Evolutionary conservation across 768 basidiomycete species (phyloP), one percentile per base, ranked within the genome.

Genomic region (Russula abietina): DNA sequence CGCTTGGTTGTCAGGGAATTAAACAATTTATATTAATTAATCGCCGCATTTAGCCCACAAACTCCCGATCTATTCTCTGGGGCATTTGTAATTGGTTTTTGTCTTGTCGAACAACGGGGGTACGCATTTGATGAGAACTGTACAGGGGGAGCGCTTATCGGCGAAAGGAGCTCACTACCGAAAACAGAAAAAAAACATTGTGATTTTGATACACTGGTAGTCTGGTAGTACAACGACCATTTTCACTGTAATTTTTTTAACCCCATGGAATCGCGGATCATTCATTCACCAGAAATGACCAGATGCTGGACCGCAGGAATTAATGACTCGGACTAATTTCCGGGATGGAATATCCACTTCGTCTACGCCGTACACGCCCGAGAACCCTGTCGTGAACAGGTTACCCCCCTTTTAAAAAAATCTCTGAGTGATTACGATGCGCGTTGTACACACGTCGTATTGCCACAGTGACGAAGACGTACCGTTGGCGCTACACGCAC

Each of bases 391-490:
- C 41, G 72, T 79, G 0, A 87, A 76, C 75, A 79, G 86, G 12
- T 66, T 45, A 2, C 79, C 83, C 2, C 60, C 51, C 45, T 72
- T 74, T 38, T 19, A 19, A 43, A 4, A 64, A 65, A 36, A 87
- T 76, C 0, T 58, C 57, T 28, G 89, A 62, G 54, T 70, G 57
- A 10, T 74, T 70, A 16, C 67, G 66, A 3, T 65, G 61, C 6
- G 77, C 80, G 1, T 64, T 57, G 70, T 88, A 81, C 1, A 68
- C 76, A 79, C 7, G 19, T 43, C 41, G 41, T 83, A 38, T 83
- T 76, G 10, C 88, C 89, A 68, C 90, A 89, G 69, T 89, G 22
- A 90, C 65, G 69, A 85, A 87, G 0, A 83, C 82, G 77, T 73
- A 1, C 88, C 89, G 49, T 76, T 79, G 0, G 88, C 87, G 8